Percentiles rank a stretch among this genome's conserved stretches.
Evolutionary conservation across 31 red algal genomes (phyloP).

Genomic region (Pterothamnion heteromorphum): DNA sequence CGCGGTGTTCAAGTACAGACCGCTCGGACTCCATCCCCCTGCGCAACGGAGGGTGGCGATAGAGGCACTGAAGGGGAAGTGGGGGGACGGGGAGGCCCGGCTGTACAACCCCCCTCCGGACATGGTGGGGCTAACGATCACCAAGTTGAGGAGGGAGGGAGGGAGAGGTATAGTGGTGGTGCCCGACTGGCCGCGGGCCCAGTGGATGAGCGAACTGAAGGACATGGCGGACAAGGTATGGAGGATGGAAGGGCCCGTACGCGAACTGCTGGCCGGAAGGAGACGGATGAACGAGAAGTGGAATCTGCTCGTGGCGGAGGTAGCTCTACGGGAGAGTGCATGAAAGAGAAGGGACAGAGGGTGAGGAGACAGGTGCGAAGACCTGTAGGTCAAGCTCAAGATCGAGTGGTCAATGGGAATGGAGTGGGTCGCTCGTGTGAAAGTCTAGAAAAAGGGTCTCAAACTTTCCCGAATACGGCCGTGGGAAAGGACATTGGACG

Average conservation of each 20-base stretch:
- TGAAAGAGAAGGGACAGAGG: neutral
- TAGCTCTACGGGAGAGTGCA: neutral
- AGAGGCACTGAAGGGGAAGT: neutral
- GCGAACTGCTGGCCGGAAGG: neutral
- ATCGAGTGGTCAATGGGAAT: too few relatives aligned
- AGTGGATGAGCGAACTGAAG: neutral
- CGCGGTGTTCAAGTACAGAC: neutral
- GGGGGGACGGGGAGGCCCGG: neutral
- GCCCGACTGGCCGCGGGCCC: neutral
- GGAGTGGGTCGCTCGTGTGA: too few relatives aligned
- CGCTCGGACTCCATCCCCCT: neutral
- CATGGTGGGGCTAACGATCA: neutral
- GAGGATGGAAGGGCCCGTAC: neutral
- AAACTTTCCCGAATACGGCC: too few relatives aligned
- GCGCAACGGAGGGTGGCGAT: slow-evolving; percentile 1
- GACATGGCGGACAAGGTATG: neutral
- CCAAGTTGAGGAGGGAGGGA: neutral
- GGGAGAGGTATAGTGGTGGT: neutral
- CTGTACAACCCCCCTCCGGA: neutral
- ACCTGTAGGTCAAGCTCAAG: too few relatives aligned
- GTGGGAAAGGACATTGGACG: too few relatives aligned
- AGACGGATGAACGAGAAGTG: neutral
- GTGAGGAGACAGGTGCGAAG: neutral
- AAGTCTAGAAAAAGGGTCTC: too few relatives aligned
- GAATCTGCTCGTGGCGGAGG: neutral